Conservation (phyloP, 2,329 filamentous ascomycete genomes). For the Hirsutella rhossiliensis region DNA sequence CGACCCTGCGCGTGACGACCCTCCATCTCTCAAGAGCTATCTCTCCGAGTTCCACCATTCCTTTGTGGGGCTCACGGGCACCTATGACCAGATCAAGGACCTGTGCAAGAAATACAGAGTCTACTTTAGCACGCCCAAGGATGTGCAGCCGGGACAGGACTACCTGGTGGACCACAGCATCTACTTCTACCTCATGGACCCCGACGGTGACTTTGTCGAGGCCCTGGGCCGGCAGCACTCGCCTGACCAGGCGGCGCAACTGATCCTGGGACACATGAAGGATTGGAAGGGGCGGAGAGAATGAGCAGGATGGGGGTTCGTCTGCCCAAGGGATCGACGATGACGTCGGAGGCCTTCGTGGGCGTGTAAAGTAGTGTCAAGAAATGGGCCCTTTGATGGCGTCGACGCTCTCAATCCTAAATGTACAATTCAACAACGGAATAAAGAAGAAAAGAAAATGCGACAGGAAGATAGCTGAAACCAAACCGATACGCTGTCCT, state of each 20-base stretch:
- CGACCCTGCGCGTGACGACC: conserved; percentile 84
- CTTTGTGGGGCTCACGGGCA: conserved; percentile 82
- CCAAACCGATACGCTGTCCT: no score
- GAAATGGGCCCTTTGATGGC: no score
- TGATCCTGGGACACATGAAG: conserved; percentile 79
- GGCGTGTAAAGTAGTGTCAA: no score
- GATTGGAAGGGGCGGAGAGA: conserved; percentile 26
- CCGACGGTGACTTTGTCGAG: conserved; percentile 95
- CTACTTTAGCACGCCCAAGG: conserved; percentile 86
- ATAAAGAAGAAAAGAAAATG: no score
- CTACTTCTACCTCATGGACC: conserved; percentile 99
- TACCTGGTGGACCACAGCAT: conserved; percentile 98
- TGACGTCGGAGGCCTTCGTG: no score
- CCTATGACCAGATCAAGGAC: conserved; percentile 85
- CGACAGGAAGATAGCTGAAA: no score
- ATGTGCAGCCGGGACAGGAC: conserved; percentile 86
- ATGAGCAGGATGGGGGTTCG: no score
- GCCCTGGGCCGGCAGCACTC: conserved; percentile 91
- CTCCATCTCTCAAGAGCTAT: conserved; percentile 74
- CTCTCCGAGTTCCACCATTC: conserved; percentile 80
- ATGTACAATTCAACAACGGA: no score
- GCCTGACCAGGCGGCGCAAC: conserved; percentile 68
- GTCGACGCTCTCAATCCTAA: no score
- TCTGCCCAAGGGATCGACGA: no score
- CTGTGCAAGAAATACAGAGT: conserved; percentile 94